Base-by-base conservation (phyloP, 1,139 yeast species). In the Arxiozyma bovina region DNA sequence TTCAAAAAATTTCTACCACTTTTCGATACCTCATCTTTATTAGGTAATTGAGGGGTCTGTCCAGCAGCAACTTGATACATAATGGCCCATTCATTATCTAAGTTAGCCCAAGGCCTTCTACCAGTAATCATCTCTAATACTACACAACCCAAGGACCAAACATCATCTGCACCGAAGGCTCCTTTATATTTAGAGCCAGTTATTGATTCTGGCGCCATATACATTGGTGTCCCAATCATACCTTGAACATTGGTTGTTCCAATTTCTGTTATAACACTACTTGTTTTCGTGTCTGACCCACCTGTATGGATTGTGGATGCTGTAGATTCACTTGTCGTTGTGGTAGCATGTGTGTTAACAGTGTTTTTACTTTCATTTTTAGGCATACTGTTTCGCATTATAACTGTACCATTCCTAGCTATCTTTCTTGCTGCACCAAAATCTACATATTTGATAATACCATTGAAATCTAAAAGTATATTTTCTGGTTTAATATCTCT, bases 51-150 rank as follows among this genome's bases (percentile, higher is more conserved):
- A 0, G 99, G 99, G 60, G 83, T 77, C 65, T 89, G 95, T 1
- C 97, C 96, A 1, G 96, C 96, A 0, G 98, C 99, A 65, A 94
- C 93, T 69, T 90, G 97, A 67, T 91, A 93, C 98, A 93, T 91
- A 51, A 93, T 89, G 1, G 98, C 97, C 96, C 96, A 93, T 68
- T 93, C 98, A 65, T 93, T 93, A 67, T 94, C 99, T 60, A 90
- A 75, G 68, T 90, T 87, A 21, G 96, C 87, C 94, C 94, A 86
- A 25, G 95, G 94, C 60, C 93, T 74, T 62, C 87, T 77, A 20
- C 94, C 95, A 0, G 94, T 86, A 3, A 88, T 84, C 94, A 86
- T 86, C 67, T 86, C 94, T 42, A 85, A 70, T 1, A 85, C 85
- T 71, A 91, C 86, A 66, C 95, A 86, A 9, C 95, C 95, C 47